Percentiles rank a stretch among this genome's conserved stretches.
phyloP scores from a whole-genome alignment of 2,329 filamentous ascomycete genomes.

The Dothiorella sarmentorum region DNA sequence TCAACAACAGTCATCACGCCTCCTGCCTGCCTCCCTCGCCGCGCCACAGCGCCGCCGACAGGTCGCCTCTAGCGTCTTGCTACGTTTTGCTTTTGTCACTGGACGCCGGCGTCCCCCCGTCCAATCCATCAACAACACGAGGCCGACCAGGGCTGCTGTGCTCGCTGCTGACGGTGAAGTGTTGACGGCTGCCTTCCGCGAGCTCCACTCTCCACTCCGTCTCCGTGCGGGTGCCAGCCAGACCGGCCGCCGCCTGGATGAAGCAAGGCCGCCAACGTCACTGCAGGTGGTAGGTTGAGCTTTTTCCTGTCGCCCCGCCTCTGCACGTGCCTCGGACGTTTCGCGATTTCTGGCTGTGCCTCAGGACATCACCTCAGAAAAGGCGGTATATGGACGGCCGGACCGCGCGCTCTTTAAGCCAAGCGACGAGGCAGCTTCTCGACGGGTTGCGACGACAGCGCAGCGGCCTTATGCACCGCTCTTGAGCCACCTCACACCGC shows the following conservation, averaged over 20 bases:
- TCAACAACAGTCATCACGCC: constrained; percentile 14
- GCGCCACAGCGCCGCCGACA: constrained; percentile 6
- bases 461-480: constrained; percentile 14
- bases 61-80: constrained; percentile 10
- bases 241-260: constrained; percentile 1
- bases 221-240: too few relatives aligned
- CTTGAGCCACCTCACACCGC: constrained; percentile 16
- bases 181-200: constrained; percentile 1
- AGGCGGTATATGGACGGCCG: constrained; percentile 14
- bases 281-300: constrained; percentile 9
- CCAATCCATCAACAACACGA: constrained; percentile 19
- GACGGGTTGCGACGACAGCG: constrained; percentile 5
- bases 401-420: neutral
- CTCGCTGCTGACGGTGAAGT: constrained; percentile 9
- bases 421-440: neutral
- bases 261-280: constrained; percentile 13
- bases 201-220: constrained; percentile 14
- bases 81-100: constrained; percentile 16
- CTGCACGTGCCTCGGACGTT: constrained; percentile 15
- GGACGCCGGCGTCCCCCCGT: constrained; percentile 12
- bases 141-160: constrained; percentile 15
- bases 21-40: constrained; percentile 7
- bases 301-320: neutral
- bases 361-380: constrained; percentile 5
- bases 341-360: constrained; percentile 14